Percentiles rank a stretch among this genome's conserved stretches.
Evolutionary conservation across 1,284 basidiomycete species (phyloP).

Genomic region (Porodaedalea pini): DNA sequence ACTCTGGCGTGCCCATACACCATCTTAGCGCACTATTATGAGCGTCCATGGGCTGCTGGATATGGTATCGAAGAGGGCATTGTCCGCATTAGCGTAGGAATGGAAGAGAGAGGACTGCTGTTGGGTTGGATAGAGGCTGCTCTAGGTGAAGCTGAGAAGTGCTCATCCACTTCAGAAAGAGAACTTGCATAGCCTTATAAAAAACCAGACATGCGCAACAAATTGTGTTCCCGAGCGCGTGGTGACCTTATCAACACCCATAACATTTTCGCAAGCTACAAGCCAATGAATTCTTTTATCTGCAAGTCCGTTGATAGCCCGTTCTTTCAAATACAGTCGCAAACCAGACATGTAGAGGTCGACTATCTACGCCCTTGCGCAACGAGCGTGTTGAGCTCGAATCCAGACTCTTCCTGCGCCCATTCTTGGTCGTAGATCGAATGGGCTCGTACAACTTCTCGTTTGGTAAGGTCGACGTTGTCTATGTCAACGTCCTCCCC

Average conservation of each 20-base stretch:
- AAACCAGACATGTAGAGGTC: not conserved
- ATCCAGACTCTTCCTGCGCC: not conserved
- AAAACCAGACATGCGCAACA: no score
- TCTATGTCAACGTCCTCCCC: slow-evolving; percentile 13
- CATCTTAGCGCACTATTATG: slow-evolving; percentile 87
- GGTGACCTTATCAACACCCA: no score
- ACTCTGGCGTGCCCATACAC: slow-evolving; percentile 95
- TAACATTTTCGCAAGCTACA: no score
- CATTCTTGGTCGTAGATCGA: not conserved
- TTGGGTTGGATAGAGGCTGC: slow-evolving; percentile 63
- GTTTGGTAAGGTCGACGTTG: not conserved
- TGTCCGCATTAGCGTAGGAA: slow-evolving; percentile 88
- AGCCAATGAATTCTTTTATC: no score
- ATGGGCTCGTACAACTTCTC: not conserved
- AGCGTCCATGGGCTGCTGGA: slow-evolving; percentile 87
- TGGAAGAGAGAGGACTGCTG: slow-evolving; percentile 72
- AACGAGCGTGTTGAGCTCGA: not conserved
- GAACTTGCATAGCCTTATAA: not conserved
- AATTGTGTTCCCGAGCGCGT: no score
- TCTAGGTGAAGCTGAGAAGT: slow-evolving; percentile 65
- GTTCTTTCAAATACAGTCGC: no score
- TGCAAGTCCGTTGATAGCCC: no score
- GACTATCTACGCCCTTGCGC: not conserved
- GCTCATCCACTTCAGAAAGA: not conserved
- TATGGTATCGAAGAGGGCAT: slow-evolving; percentile 85